Conservation (phyloP, 176 grass and related monocot species). For the Tillandsia fasciculata region DNA sequence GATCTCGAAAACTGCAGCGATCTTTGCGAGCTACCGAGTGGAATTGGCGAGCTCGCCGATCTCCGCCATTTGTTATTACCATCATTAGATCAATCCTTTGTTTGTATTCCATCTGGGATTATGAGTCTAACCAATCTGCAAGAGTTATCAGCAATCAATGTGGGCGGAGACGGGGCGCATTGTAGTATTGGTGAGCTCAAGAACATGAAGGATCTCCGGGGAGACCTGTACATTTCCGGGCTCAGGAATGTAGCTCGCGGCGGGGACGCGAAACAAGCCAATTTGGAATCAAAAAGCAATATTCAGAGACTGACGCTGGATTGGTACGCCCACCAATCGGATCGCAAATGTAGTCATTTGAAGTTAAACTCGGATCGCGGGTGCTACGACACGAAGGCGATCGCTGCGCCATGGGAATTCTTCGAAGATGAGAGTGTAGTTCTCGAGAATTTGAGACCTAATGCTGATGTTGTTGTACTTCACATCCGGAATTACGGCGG, state of each 20-base stretch:
- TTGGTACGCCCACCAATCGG: constrained; percentile 14
- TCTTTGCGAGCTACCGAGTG: constrained; percentile 22
- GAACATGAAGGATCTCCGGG: constrained; percentile 37
- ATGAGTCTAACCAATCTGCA: constrained; percentile 14
- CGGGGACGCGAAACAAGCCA: constrained; percentile 16
- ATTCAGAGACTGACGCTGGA: constrained; percentile 26
- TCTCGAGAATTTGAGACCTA: constrained; percentile 1
- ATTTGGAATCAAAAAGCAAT: constrained; percentile 22
- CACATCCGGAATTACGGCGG: constrained; percentile 23
- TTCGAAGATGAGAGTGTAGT: background rate
- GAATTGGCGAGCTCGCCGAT: background rate
- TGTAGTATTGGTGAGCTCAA: constrained; percentile 37
- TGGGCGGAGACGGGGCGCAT: background rate
- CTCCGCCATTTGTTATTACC: constrained; percentile 20
- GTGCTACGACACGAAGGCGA: constrained; percentile 12
- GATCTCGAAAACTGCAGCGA: constrained; percentile 18
- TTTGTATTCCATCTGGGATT: constrained; percentile 27
- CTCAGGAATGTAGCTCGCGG: constrained; percentile 20
- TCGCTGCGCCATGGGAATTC: background rate
- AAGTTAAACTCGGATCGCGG: constrained; percentile 19
- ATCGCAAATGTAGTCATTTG: constrained; percentile 12
- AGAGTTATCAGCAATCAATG: constrained; percentile 19
- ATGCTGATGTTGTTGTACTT: background rate
- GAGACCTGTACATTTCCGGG: constrained; percentile 30
- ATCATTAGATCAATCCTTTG: constrained; percentile 7